Conservation (phyloP, 176 grass and related monocot genomes). For the Pharus latifolius region DNA sequence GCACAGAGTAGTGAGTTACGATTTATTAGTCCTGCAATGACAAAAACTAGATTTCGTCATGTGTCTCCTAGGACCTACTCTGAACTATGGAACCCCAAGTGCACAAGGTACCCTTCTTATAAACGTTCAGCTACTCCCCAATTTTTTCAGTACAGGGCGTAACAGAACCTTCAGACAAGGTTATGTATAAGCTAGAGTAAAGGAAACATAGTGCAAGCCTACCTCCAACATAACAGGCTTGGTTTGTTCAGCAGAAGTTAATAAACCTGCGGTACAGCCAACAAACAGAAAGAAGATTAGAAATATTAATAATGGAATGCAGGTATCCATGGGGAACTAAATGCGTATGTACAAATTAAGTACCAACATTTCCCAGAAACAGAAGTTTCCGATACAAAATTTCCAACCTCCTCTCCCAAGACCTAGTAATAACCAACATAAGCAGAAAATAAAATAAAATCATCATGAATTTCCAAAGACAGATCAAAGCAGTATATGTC, state of each 20-base stretch:
- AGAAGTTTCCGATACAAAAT: background rate
- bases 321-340: background rate
- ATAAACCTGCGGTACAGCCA: background rate
- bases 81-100: background rate
- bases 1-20: too few relatives aligned
- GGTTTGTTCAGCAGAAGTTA: background rate
- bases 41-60: background rate
- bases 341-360: background rate
- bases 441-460: background rate
- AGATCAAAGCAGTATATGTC: background rate
- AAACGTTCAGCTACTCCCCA: too few relatives aligned
- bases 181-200: background rate
- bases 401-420: background rate
- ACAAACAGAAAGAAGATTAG: background rate
- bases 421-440: background rate
- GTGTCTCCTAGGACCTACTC: background rate
- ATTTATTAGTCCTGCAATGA: slow-evolving; percentile 1
- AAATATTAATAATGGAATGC: background rate
- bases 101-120: too few relatives aligned
- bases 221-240: background rate
- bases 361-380: background rate
- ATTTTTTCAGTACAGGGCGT: too few relatives aligned
- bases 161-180: background rate
- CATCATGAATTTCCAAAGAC: background rate
- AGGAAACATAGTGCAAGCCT: background rate